These are phyloP conservation scores for Pezicula rhizophila DNA, from an alignment of 2,329 filamentous ascomycete species.

Conservation along the genomic window DNA sequence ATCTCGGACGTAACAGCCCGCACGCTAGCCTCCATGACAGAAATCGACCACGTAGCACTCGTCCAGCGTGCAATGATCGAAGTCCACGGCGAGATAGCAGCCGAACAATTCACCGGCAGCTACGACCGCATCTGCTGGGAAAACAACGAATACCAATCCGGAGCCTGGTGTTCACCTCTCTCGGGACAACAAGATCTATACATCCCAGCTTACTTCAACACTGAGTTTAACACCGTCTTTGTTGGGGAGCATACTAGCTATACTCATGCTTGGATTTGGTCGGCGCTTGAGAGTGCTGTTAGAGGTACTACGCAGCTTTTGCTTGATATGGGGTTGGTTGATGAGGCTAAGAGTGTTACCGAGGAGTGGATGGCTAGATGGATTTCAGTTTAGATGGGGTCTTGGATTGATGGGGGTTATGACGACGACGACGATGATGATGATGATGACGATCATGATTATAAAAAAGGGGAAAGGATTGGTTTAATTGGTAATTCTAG, in stretches of 20 bases:
- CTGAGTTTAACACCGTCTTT: conserved; percentile 58
- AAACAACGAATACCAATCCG: conserved; percentile 53
- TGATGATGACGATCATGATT: too few species aligned
- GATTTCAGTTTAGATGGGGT: conserved; percentile 40
- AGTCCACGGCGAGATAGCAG: conserved; percentile 56
- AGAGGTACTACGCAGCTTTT: conserved; percentile 59
- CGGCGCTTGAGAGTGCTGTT: conserved; percentile 61
- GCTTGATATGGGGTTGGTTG: conserved; percentile 59
- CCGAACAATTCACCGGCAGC: conserved; percentile 57
- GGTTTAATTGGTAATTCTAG: too few species aligned
- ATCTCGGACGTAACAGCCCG: conserved; percentile 37
- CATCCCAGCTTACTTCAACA: conserved; percentile 67
- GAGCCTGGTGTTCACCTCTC: conserved; percentile 54
- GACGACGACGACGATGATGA: too few species aligned
- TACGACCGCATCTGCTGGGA: conserved; percentile 63
- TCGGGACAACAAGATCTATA: conserved; percentile 64
- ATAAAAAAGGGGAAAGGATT: too few species aligned
- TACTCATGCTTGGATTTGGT: conserved; percentile 66
- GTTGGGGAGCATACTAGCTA: conserved; percentile 64
- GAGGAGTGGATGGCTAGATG: conserved; percentile 65
- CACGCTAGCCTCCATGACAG: conserved; percentile 39
- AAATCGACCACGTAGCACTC: conserved; percentile 56
- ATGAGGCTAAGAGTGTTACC: conserved; percentile 60
- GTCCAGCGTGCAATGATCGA: conserved; percentile 61
- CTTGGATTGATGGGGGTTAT: neutral